Evolutionary conservation across 352 stramenopile species (phyloP).

Genomic region (Elongisporangium senticosum): DNA sequence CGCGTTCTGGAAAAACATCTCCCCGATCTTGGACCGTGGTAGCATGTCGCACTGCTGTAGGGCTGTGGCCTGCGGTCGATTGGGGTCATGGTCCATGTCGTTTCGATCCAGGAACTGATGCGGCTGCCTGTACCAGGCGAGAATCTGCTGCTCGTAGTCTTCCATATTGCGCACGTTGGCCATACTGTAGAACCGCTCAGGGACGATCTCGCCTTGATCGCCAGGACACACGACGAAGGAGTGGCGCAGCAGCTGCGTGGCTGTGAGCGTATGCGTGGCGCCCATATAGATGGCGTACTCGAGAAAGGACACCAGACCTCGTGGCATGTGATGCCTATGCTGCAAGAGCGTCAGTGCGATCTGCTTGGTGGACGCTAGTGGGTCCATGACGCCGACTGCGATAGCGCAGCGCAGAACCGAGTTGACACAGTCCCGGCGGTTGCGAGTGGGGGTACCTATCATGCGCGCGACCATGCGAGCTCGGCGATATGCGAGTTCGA

Average conservation of each 20-base stretch:
- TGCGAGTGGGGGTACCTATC: neutral
- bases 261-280: constrained; percentile 27
- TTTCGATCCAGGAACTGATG: neutral
- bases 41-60: constrained; percentile 17
- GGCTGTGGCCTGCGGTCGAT: neutral
- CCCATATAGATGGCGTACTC: constrained; percentile 65
- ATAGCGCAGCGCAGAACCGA: constrained; percentile 37
- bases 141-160: constrained; percentile 35
- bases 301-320: constrained; percentile 45
- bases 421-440: constrained; percentile 10
- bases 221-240: constrained; percentile 31
- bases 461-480: neutral
- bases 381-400: constrained; percentile 25
- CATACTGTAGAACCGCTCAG: neutral
- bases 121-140: neutral
- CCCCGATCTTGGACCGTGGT: constrained; percentile 36
- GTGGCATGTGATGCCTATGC: constrained; percentile 23
- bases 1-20: constrained; percentile 37
- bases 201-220: neutral
- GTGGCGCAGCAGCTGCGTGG: constrained; percentile 44
- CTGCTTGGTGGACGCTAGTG: constrained; percentile 27
- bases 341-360: constrained; percentile 31
- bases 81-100: neutral
- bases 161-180: neutral
- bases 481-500: neutral